Conservation (phyloP, 345 rosid genomes). For the Hypericum perforatum region DNA sequence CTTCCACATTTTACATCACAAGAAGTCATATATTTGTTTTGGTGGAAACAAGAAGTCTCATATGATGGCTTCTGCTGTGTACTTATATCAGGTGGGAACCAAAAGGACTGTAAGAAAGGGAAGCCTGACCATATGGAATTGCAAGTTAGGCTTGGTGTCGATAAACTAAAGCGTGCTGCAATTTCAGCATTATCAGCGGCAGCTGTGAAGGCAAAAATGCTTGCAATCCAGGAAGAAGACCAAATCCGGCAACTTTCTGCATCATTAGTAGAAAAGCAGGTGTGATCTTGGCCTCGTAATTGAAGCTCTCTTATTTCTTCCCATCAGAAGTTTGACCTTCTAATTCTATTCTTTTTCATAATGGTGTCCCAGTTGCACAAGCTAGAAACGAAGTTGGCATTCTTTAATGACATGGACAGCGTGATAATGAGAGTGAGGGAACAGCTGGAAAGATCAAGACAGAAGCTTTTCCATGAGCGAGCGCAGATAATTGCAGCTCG, state of each 20-base stretch:
- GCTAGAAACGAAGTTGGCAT: slow-evolving; percentile 73
- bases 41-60: no score
- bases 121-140: slow-evolving; percentile 29
- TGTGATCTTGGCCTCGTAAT: slow-evolving; percentile 11
- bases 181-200: slow-evolving; percentile 82
- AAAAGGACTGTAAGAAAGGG: slow-evolving; percentile 26
- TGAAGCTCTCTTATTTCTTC: slow-evolving; percentile 1
- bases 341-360: not conserved
- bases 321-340: slow-evolving; percentile 1
- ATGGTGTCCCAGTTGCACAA: slow-evolving; percentile 54
- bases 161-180: slow-evolving; percentile 68
- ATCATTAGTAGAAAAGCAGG: slow-evolving; percentile 83
- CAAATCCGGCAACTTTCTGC: slow-evolving; percentile 65
- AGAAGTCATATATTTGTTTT: no score
- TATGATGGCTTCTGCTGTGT: slow-evolving; percentile 1
- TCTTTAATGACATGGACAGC: slow-evolving; percentile 71
- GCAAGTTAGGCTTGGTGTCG: slow-evolving; percentile 35
- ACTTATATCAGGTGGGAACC: slow-evolving; percentile 21
- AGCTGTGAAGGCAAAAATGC: slow-evolving; percentile 85
- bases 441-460: slow-evolving; percentile 85
- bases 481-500: slow-evolving; percentile 91
- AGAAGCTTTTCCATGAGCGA: slow-evolving; percentile 80
- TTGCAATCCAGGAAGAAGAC: slow-evolving; percentile 79
- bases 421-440: slow-evolving; percentile 60
- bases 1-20: no score